Conservation (phyloP, 2,329 filamentous ascomycete species). For the Phoma sp. region DNA sequence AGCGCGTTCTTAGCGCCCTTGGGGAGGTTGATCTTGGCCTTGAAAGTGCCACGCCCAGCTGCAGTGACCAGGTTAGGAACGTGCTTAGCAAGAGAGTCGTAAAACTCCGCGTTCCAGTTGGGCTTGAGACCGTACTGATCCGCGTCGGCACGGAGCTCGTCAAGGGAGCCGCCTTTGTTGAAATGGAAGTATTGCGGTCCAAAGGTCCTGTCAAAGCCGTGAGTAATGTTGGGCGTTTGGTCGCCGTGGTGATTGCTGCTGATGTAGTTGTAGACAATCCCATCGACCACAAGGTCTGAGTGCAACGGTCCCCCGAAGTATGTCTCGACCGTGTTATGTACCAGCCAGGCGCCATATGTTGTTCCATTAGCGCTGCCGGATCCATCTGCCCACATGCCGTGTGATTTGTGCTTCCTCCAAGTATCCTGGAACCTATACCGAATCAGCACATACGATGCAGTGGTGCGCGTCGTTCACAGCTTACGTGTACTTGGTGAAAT, state of each 20-base stretch:
- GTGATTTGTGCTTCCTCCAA: constrained; percentile 65
- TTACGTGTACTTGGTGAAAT: constrained; percentile 70
- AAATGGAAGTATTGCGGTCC: constrained; percentile 70
- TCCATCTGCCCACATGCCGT: constrained; percentile 62
- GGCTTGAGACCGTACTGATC: constrained; percentile 58
- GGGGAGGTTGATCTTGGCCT: constrained; percentile 61
- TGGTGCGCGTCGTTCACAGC: neutral
- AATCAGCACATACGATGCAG: neutral
- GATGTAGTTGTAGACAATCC: constrained; percentile 70
- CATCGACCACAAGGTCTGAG: constrained; percentile 68
- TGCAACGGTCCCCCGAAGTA: constrained; percentile 68
- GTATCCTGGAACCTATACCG: constrained; percentile 57
- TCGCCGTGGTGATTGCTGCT: constrained; percentile 66
- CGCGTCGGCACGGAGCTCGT: constrained; percentile 62
- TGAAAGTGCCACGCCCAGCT: constrained; percentile 58
- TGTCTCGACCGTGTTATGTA: constrained; percentile 69
- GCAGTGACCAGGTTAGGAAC: constrained; percentile 66
- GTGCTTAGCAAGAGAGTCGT: constrained; percentile 66
- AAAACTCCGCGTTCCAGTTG: constrained; percentile 66
- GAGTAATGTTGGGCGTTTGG: constrained; percentile 68
- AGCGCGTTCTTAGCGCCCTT: constrained; percentile 58
- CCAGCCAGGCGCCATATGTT: constrained; percentile 67
- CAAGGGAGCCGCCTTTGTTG: constrained; percentile 58
- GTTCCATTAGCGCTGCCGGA: constrained; percentile 58
- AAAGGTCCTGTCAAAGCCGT: constrained; percentile 57